Conservation (phyloP, 2,329 filamentous ascomycete genomes). For the Hypoxylon sp. region DNA sequence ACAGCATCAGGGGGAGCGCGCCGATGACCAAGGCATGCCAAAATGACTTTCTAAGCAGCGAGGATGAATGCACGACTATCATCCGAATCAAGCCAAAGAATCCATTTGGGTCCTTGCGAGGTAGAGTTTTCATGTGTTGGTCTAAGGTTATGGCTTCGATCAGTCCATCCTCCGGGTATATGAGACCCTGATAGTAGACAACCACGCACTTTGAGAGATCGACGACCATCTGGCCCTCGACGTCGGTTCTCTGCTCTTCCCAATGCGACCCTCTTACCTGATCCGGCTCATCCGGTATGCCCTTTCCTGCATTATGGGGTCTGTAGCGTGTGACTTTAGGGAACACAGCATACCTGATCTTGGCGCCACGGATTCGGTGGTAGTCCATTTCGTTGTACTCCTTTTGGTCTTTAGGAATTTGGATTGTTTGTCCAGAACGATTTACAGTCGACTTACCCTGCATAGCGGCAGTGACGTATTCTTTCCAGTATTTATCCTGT, state of each 20-base stretch:
- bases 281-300: neutral
- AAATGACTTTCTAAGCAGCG: neutral
- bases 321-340: conserved; percentile 52
- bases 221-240: conserved; percentile 50
- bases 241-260: neutral
- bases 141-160: conserved; percentile 45
- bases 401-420: conserved; percentile 21
- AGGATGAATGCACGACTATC: neutral
- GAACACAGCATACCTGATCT: conserved; percentile 55
- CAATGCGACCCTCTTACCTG: no score
- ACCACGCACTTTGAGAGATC: conserved; percentile 48
- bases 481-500: conserved; percentile 31
- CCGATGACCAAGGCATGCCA: conserved; percentile 25
- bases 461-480: neutral
- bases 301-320: conserved; percentile 44
- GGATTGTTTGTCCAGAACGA: neutral
- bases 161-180: conserved; percentile 42
- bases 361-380: conserved; percentile 52
- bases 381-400: conserved; percentile 39
- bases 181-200: conserved; percentile 55
- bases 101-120: conserved; percentile 4
- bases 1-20: neutral
- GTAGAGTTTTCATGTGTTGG: conserved; percentile 31
- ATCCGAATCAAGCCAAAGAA: neutral
- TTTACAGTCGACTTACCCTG: neutral